Conservation (phyloP, 164 flowering plant genomes). For the Magnolia sinica region DNA sequence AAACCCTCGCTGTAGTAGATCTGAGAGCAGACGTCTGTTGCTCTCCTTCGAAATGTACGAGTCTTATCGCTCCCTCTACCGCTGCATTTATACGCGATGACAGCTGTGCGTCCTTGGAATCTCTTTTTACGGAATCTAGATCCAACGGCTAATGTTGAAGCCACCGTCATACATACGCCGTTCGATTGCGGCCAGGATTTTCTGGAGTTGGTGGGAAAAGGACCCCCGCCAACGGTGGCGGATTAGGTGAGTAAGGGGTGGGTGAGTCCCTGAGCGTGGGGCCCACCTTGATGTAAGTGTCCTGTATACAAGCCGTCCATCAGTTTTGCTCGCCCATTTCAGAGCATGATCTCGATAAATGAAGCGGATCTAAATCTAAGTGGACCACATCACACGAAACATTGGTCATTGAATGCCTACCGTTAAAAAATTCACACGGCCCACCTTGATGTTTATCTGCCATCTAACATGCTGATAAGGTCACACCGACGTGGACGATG, state of each 20-base stretch:
- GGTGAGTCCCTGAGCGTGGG: neutral
- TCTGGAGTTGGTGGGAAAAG: neutral
- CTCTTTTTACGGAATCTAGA: neutral
- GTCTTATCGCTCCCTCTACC: neutral
- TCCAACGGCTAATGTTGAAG: neutral
- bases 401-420: no score
- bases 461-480: no score
- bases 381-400: no score
- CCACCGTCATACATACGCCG: neutral
- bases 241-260: neutral
- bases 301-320: no score
- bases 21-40: neutral
- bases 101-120: neutral
- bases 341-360: no score
- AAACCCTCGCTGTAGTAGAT: neutral
- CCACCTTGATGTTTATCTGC: no score
- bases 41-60: neutral
- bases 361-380: no score
- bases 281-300: no score
- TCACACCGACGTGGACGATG: no score
- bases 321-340: no score
- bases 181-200: neutral
- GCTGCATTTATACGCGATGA: neutral
- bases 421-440: no score
- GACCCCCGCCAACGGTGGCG: neutral